A percentile compares a stretch with the other conserved stretches of the same genome.
These are phyloP conservation scores for Leucaena leucocephala DNA, from an alignment of 306 rosid species.

Conservation along the genomic window DNA sequence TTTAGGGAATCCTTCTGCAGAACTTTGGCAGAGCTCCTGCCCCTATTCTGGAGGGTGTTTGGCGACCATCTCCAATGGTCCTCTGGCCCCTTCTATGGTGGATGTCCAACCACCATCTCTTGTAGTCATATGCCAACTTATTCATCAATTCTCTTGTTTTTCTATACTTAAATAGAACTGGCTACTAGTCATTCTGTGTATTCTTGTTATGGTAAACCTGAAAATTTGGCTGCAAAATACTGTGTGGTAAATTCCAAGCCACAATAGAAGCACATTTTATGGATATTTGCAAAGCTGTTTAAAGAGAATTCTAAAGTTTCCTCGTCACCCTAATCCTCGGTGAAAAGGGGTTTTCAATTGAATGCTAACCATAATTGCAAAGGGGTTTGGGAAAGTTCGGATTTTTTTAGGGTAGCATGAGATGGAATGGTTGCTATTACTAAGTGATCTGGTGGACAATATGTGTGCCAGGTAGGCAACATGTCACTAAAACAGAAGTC, in stretches of 20 bases:
- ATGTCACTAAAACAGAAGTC: not conserved
- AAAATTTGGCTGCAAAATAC: not conserved
- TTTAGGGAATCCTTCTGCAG: not conserved
- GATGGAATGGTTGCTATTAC: slow-evolving; percentile 9
- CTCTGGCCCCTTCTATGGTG: not conserved
- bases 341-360: not conserved
- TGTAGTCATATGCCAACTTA: not conserved
- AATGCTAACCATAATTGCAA: not conserved
- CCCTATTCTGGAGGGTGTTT: not conserved
- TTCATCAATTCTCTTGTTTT: not conserved
- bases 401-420: not conserved
- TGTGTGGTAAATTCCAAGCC: not conserved
- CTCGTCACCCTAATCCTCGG: not conserved
- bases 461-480: not conserved
- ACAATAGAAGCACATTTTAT: not conserved
- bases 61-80: not conserved
- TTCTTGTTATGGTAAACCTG: not conserved
- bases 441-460: not conserved
- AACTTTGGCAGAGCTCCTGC: not conserved
- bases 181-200: not conserved
- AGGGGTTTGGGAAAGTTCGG: not conserved
- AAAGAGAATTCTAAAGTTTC: slow-evolving; percentile 1
- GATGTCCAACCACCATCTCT: not conserved
- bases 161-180: not conserved
- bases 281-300: slow-evolving; percentile 1